Conservation (phyloP, 306 rosid genomes). For the Lablab purpureus region DNA sequence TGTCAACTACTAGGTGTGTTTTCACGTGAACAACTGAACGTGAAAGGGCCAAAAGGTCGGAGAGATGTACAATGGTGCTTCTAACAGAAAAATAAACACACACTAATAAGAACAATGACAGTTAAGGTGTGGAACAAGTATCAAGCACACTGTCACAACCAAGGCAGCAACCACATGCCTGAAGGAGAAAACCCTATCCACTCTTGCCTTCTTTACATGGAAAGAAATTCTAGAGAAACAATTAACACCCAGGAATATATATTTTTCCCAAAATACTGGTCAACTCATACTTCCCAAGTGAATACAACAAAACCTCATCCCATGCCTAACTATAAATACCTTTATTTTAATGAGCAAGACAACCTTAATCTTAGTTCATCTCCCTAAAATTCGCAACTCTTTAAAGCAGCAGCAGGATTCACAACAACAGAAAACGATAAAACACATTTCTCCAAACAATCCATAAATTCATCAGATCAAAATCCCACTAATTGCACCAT, state of each 20-base stretch:
- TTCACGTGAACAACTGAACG: neutral
- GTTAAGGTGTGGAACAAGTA: neutral
- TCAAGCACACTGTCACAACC: neutral
- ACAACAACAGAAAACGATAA: neutral
- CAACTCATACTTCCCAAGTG: conserved; percentile 13
- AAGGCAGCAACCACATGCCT: neutral
- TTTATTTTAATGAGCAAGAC: neutral
- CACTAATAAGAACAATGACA: neutral
- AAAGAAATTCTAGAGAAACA: neutral
- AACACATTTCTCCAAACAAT: conserved; percentile 23
- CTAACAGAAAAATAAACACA: neutral
- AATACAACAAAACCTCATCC: neutral
- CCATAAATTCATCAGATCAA: conserved; percentile 12
- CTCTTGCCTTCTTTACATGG: neutral
- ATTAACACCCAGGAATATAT: neutral
- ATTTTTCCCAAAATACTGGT: neutral
- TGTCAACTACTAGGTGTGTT: neutral
- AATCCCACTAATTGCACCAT: conserved; percentile 5
- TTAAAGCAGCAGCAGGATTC: neutral
- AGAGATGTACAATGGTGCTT: neutral
- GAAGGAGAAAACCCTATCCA: neutral
- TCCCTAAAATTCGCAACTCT: neutral
- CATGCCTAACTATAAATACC: neutral
- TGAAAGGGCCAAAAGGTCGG: neutral
- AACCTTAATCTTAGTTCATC: neutral